These are phyloP conservation scores for Zygoascus biomembranicola DNA, from an alignment of 805 yeast species.

Conservation along the genomic window DNA sequence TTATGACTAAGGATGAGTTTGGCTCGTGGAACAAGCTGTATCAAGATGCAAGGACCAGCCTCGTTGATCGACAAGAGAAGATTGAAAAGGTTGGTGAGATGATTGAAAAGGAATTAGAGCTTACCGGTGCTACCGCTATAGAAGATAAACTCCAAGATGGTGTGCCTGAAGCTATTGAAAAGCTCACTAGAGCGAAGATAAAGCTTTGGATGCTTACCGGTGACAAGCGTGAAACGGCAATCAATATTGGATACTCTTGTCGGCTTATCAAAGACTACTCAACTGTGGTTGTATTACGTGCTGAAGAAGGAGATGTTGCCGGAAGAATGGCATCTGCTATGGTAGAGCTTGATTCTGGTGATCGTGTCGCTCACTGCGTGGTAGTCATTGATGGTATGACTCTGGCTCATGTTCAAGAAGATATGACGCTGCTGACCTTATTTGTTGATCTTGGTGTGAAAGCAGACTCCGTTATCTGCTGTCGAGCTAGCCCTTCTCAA, in stretches of 20 bases:
- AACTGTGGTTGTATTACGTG: constrained; percentile 64
- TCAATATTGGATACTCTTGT: constrained; percentile 93
- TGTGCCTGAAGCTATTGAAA: constrained; percentile 92
- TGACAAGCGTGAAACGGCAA: constrained; percentile 96
- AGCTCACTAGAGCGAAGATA: constrained; percentile 85
- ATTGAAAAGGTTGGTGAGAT: constrained; percentile 66
- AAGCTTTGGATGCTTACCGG: constrained; percentile 98
- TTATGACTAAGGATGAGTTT: constrained; percentile 55
- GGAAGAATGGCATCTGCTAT: constrained; percentile 68
- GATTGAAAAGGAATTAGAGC: constrained; percentile 59
- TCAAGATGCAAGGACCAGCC: constrained; percentile 66
- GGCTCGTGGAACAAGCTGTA: constrained; percentile 59
- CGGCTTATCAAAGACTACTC: constrained; percentile 88
- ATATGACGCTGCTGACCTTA: constrained; percentile 59
- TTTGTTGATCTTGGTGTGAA: constrained; percentile 80
- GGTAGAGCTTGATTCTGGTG: constrained; percentile 60
- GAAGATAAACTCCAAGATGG: constrained; percentile 96
- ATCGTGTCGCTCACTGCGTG: constrained; percentile 81
- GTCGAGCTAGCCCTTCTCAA: constrained; percentile 96
- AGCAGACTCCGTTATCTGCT: constrained; percentile 86
- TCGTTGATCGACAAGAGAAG: constrained; percentile 54
- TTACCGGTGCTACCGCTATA: constrained; percentile 92
- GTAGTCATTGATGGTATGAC: constrained; percentile 94
- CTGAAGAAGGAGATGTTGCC: constrained; percentile 46
- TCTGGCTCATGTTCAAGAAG: constrained; percentile 60